Evolutionary conservation across 495 filamentous ascomycete species (phyloP).

Genomic region (Talaromyces trachyspermus): DNA sequence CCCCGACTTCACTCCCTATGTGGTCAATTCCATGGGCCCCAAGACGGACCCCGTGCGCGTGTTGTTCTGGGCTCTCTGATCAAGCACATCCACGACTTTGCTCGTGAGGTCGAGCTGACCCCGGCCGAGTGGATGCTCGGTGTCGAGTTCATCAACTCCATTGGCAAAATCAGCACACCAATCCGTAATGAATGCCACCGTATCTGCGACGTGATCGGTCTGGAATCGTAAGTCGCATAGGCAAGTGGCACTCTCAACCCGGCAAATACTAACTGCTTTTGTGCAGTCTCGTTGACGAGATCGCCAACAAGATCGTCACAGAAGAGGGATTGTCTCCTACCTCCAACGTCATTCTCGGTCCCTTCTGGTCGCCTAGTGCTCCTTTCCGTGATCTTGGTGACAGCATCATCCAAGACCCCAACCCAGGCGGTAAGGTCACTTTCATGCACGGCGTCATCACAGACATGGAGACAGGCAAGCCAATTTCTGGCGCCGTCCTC

Average conservation of each 20-base stretch:
- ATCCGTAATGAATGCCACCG: slow-evolving; percentile 68
- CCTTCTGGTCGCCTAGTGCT: slow-evolving; percentile 81
- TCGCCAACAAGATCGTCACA: slow-evolving; percentile 71
- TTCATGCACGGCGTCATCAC: slow-evolving; percentile 69
- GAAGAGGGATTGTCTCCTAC: slow-evolving; percentile 65
- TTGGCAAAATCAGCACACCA: slow-evolving; percentile 63
- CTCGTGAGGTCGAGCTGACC: slow-evolving; percentile 42
- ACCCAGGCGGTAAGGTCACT: slow-evolving; percentile 55
- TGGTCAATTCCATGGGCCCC: slow-evolving; percentile 64
- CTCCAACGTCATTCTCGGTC: slow-evolving; percentile 75
- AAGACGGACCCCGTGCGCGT: slow-evolving; percentile 50
- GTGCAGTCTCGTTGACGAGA: slow-evolving; percentile 68
- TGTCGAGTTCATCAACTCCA: slow-evolving; percentile 57
- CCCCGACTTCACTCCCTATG: slow-evolving; percentile 58
- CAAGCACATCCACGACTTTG: slow-evolving; percentile 40
- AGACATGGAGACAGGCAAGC: slow-evolving; percentile 65
- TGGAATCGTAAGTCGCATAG: slow-evolving; percentile 48
- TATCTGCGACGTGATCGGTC: slow-evolving; percentile 62
- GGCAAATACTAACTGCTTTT: slow-evolving; percentile 1
- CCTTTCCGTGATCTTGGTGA: slow-evolving; percentile 67
- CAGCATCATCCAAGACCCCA: slow-evolving; percentile 61
- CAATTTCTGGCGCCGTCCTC: slow-evolving; percentile 62
- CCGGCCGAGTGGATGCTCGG: slow-evolving; percentile 42
- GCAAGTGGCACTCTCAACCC: slow-evolving; percentile 1
- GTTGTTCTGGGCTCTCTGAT: slow-evolving; percentile 36